Base-by-base conservation (phyloP, 495 filamentous ascomycete species). In the Haplographium delicatum region DNA sequence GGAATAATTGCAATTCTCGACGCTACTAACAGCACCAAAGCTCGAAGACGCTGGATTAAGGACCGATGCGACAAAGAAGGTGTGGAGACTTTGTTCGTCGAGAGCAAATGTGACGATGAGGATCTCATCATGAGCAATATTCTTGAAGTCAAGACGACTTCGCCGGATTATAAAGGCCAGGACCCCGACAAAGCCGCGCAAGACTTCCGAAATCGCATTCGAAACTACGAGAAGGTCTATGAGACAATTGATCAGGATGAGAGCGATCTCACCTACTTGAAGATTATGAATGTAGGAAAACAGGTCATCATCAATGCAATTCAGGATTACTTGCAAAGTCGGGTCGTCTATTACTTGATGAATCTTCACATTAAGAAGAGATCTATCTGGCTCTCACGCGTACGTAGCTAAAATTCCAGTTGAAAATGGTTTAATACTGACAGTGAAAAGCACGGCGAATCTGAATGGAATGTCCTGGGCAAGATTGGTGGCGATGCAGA, bases 261-360 rank as follows among this genome's bases (percentile, higher is more conserved):
- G 72, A 80, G 78, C 44, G 70, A 87, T 50, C 77, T 88, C 51
- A 96, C 93, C 20, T 98, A 95, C 61, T 84, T 96, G 57, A 96
- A 98, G 69, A 82, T 98, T 56, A 95, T 98, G 75, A 85, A 98
- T 65, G 91, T 98, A 3, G 90, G 91, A 7, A 84, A 83, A 33
- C 88, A 93, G 55, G 91, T 96, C 53, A 88, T 96, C 59, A 96
- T 98, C 74, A 98, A 98, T 65, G 84, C 87, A 62, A 95, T 98
- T 59, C 84, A 88, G 61, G 91, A 97, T 64, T 98, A 98, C 64
- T 74, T 98, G 28, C 93, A 96, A 63, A 94, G 88, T 62, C 84
- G 93, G 23, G 80, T 98, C 22, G 91, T 97, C 26, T 98, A 98
- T 68, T 98, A 95, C 62, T 81, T 96, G 34, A 96, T 96, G 83